Evolutionary conservation across 1,284 basidiomycete species (phyloP).

Genomic region (Filobasidium uniguttulatum): DNA sequence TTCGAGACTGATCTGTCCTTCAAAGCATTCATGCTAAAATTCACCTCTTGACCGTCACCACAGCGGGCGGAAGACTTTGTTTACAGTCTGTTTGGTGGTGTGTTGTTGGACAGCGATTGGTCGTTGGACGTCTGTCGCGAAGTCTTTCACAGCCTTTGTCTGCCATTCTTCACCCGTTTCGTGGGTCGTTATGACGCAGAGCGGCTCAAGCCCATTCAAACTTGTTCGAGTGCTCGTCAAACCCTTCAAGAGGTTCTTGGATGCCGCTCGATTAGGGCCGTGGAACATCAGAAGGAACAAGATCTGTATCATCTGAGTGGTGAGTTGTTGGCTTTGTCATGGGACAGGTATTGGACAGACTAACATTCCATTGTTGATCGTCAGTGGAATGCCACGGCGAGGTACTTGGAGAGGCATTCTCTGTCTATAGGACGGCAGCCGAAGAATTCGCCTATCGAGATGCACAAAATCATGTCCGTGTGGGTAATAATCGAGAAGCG

Average conservation of each 20-base stretch:
- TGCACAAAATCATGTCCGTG: too few species aligned
- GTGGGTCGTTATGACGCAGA: not conserved
- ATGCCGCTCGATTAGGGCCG: too few species aligned
- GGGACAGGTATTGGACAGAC: too few species aligned
- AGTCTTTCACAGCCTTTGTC: not conserved
- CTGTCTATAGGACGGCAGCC: not conserved
- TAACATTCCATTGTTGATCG: too few species aligned
- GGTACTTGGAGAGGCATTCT: not conserved
- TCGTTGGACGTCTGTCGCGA: not conserved
- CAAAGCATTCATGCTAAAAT: not conserved
- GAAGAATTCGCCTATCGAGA: not conserved
- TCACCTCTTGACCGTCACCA: too few species aligned
- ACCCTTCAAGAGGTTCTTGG: too few species aligned
- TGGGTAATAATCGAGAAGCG: too few species aligned
- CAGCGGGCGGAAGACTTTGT: not conserved
- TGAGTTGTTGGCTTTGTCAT: too few species aligned
- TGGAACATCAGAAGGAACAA: too few species aligned
- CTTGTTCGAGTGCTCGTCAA: too few species aligned
- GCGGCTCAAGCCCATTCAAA: not conserved
- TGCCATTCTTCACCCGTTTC: not conserved
- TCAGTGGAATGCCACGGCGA: not conserved
- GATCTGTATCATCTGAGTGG: too few species aligned
- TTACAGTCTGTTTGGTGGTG: not conserved
- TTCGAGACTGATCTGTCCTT: not conserved
- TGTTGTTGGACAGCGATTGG: not conserved